Conservation (phyloP, 1,284 basidiomycete species). For the Cutaneotrichosporon dermatis region DNA sequence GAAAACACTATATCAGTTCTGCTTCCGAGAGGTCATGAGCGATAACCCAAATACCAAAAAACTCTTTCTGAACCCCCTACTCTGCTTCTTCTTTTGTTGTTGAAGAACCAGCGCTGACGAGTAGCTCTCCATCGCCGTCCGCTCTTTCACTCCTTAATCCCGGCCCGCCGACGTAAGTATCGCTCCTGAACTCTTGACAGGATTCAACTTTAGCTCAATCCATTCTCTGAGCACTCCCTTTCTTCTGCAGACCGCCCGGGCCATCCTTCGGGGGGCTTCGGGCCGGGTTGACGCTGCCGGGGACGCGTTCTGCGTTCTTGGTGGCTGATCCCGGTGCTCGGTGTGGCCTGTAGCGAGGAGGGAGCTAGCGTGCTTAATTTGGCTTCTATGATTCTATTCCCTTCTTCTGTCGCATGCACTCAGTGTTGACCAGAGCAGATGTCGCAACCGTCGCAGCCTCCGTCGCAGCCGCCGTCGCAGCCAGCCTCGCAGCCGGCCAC, state of each 20-base stretch:
- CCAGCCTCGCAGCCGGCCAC: neutral
- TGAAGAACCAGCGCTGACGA: slow-evolving; percentile 8
- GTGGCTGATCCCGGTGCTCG: slow-evolving; percentile 27
- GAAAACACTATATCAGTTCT: slow-evolving; percentile 46
- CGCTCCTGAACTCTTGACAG: slow-evolving; percentile 22
- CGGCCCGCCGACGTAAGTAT: slow-evolving; percentile 8
- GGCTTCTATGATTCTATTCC: slow-evolving; percentile 44
- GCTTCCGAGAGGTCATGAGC: slow-evolving; percentile 49
- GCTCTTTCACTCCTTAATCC: neutral
- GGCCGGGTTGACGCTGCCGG: slow-evolving; percentile 18
- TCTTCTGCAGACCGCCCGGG: slow-evolving; percentile 17
- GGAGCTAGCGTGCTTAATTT: slow-evolving; percentile 37
- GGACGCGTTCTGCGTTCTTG: slow-evolving; percentile 30
- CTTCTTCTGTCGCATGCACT: neutral
- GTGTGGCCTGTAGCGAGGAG: slow-evolving; percentile 21
- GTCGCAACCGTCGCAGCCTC: slow-evolving; percentile 20
- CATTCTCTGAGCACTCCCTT: slow-evolving; percentile 45
- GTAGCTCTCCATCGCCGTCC: neutral
- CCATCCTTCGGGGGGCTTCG: slow-evolving; percentile 27
- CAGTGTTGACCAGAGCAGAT: slow-evolving; percentile 20
- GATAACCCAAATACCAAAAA: slow-evolving; percentile 47
- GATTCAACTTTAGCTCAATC: slow-evolving; percentile 51
- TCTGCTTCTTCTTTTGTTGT: neutral
- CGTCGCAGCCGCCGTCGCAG: neutral
- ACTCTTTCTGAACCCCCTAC: slow-evolving; percentile 21